A percentile compares a stretch with the other conserved stretches of the same genome.
Evolutionary conservation across 495 filamentous ascomycete species (phyloP).

Genomic region (Penicillium subrubescens): DNA sequence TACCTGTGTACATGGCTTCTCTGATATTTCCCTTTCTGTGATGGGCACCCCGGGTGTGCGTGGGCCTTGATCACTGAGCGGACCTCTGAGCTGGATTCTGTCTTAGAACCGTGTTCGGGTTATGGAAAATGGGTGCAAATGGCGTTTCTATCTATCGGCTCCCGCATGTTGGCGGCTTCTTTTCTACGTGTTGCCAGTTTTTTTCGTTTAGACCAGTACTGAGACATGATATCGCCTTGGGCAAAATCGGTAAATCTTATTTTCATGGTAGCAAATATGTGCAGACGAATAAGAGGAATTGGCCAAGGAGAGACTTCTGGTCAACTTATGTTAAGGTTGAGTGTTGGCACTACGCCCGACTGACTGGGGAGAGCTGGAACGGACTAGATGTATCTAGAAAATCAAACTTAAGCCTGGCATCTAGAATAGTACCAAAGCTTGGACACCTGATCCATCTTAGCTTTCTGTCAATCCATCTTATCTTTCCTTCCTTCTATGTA

Average conservation of each 20-base stretch:
- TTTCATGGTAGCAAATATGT: neutral
- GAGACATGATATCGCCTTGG: conserved; percentile 27
- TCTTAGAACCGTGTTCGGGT: conserved; percentile 53
- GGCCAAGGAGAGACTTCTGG: neutral
- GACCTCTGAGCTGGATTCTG: conserved; percentile 44
- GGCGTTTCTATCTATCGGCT: conserved; percentile 49
- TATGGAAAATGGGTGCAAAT: conserved; percentile 52
- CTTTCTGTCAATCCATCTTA: no score
- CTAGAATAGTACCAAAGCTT: neutral
- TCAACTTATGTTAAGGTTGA: no score
- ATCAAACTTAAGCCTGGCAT: neutral
- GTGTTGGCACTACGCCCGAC: no score
- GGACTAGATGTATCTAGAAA: no score
- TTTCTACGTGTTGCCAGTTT: conserved; percentile 36
- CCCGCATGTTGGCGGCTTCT: conserved; percentile 39
- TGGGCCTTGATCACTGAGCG: conserved; percentile 33
- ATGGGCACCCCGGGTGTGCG: conserved; percentile 18
- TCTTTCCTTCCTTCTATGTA: no score
- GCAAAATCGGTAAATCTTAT: neutral
- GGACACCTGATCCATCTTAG: no score
- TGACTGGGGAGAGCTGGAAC: neutral
- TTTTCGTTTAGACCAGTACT: conserved; percentile 32
- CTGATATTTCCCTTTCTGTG: conserved; percentile 43
- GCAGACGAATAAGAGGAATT: no score
- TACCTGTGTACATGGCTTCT: conserved; percentile 52